phyloP scores from a whole-genome alignment of 371 early-diverging fungal genomes.

The Chytridium lagenaria region DNA sequence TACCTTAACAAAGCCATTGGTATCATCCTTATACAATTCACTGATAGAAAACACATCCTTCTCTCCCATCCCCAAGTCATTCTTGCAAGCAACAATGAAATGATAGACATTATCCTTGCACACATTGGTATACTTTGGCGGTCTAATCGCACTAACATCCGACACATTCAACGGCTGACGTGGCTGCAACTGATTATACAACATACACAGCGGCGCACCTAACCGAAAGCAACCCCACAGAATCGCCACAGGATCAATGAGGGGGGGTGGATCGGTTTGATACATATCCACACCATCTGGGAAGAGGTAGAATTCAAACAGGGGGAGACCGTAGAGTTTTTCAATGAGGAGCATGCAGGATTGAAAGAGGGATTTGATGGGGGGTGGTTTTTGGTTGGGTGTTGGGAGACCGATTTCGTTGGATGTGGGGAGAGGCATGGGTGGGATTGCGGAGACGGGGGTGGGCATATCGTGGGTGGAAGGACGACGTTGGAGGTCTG shows the following conservation, averaged over 20 bases:
- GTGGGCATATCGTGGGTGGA: background rate
- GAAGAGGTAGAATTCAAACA: slow-evolving; percentile 56
- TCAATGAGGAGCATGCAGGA: slow-evolving; percentile 50
- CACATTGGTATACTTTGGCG: slow-evolving; percentile 63
- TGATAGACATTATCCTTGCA: slow-evolving; percentile 86
- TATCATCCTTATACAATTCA: slow-evolving; percentile 92
- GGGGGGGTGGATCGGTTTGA: slow-evolving; percentile 25
- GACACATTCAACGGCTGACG: slow-evolving; percentile 51
- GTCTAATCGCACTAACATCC: slow-evolving; percentile 51
- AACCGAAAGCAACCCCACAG: slow-evolving; percentile 90
- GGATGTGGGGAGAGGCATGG: slow-evolving; percentile 1
- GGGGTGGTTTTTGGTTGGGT: background rate
- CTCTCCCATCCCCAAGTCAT: slow-evolving; percentile 71
- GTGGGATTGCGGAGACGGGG: background rate
- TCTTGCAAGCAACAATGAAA: slow-evolving; percentile 75
- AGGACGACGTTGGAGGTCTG: background rate
- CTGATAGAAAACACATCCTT: slow-evolving; percentile 84
- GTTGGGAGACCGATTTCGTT: slow-evolving; percentile 15
- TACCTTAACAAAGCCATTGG: slow-evolving; percentile 95
- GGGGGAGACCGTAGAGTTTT: slow-evolving; percentile 52
- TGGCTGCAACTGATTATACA: slow-evolving; percentile 80
- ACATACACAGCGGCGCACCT: slow-evolving; percentile 82
- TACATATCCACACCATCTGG: slow-evolving; percentile 49
- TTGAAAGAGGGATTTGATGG: slow-evolving; percentile 51
- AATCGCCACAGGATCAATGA: slow-evolving; percentile 80